Percentiles rank a stretch among this genome's conserved stretches.
Conservation (phyloP, 2,329 filamentous ascomycete species). For the Mariannaea sp. region DNA sequence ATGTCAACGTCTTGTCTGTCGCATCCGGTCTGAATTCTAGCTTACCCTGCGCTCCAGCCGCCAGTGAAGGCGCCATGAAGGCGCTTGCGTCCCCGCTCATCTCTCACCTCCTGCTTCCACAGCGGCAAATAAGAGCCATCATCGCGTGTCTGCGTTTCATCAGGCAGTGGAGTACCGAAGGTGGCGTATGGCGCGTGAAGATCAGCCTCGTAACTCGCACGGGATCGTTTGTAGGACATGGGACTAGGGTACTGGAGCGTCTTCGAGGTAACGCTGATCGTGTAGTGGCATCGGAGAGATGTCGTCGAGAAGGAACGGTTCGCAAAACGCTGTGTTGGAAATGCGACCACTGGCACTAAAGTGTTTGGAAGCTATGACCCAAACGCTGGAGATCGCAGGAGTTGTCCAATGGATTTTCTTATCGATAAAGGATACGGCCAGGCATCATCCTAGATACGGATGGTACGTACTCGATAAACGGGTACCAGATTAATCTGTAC, state of each 20-base stretch:
- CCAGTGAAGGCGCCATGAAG: constrained; percentile 96
- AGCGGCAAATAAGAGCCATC: constrained; percentile 90
- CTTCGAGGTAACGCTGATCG: constrained; percentile 1
- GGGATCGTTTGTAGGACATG: constrained; percentile 83
- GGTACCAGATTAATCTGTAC: too few relatives aligned
- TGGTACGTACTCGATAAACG: not conserved
- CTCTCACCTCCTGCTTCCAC: constrained; percentile 98
- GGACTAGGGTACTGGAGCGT: constrained; percentile 21
- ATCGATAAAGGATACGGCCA: constrained; percentile 13
- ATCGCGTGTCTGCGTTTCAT: constrained; percentile 78
- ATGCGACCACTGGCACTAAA: not conserved
- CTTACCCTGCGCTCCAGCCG: constrained; percentile 93
- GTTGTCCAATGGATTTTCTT: too few relatives aligned
- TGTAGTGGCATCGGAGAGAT: constrained; percentile 11
- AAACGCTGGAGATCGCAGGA: not conserved
- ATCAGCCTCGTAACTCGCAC: constrained; percentile 78
- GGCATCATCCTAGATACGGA: too few relatives aligned
- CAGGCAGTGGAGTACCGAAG: constrained; percentile 85
- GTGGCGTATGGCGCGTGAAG: constrained; percentile 73
- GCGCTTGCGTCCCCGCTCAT: constrained; percentile 87
- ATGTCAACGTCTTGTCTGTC: constrained; percentile 17
- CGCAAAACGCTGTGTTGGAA: not conserved
- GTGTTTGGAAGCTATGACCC: constrained; percentile 6
- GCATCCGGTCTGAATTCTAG: not conserved
- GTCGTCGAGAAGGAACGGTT: not conserved